Evolutionary conservation across 2,329 filamentous ascomycete genomes (phyloP).

Genomic region (Talaromyces sp.): DNA sequence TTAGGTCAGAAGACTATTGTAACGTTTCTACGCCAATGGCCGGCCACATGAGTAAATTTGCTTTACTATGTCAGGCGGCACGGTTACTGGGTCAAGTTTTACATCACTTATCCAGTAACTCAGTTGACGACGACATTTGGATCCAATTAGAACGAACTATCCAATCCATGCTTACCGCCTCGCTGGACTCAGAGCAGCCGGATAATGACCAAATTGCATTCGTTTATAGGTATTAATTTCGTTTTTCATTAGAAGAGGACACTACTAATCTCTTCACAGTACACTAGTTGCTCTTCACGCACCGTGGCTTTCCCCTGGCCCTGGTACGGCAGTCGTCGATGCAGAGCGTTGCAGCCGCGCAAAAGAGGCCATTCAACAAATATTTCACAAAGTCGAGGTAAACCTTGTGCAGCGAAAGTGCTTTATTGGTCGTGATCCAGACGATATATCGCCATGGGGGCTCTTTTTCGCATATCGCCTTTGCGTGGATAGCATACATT

Average conservation of each 20-base stretch:
- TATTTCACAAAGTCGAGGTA: conserved; percentile 4
- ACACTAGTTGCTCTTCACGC: background rate
- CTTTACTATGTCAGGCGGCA: conserved; percentile 13
- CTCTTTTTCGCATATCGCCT: conserved; percentile 20
- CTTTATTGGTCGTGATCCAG: conserved; percentile 16
- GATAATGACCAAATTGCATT: conserved; percentile 20
- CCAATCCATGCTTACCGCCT: conserved; percentile 18
- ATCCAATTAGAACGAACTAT: conserved; percentile 18
- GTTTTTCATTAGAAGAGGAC: background rate
- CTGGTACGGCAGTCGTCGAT: background rate
- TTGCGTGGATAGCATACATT: conserved; percentile 12
- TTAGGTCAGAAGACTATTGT: conserved; percentile 10
- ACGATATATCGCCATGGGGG: conserved; percentile 19
- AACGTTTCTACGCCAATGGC: conserved; percentile 18
- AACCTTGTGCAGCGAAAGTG: conserved; percentile 16
- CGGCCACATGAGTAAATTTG: conserved; percentile 21
- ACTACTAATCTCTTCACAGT: background rate
- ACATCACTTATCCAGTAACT: conserved; percentile 1
- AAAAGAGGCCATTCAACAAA: background rate
- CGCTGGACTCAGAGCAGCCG: conserved; percentile 15
- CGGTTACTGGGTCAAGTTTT: conserved; percentile 14
- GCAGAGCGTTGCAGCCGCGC: background rate
- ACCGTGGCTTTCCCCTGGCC: background rate
- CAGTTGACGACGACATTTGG: background rate
- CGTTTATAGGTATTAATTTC: conserved; percentile 17